Conservation (phyloP, 2,329 filamentous ascomycete species). For the Gaeumannomyces tritici region DNA sequence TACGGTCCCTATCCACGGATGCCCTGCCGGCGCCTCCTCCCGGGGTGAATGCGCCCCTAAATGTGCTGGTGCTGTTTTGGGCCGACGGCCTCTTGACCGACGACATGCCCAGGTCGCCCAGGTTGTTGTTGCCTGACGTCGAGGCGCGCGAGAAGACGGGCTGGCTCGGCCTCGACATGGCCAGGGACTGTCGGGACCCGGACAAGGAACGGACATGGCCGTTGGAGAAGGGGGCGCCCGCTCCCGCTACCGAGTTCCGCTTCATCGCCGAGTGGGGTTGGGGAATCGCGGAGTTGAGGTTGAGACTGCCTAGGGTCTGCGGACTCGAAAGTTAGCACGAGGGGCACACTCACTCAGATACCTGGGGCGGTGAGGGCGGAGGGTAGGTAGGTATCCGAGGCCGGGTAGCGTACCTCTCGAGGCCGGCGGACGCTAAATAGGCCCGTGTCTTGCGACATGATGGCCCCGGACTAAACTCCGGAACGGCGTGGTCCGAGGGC, state of each 20-base stretch:
- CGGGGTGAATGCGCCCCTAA: slow-evolving; percentile 60
- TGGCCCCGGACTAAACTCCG: slow-evolving; percentile 14
- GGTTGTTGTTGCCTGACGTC: slow-evolving; percentile 74
- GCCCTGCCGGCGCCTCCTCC: slow-evolving; percentile 26
- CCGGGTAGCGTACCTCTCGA: slow-evolving; percentile 58
- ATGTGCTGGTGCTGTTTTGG: slow-evolving; percentile 51
- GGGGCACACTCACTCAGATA: no score
- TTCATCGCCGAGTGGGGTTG: slow-evolving; percentile 92
- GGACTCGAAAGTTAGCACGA: neutral
- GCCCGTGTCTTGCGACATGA: slow-evolving; percentile 79
- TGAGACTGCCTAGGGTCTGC: slow-evolving; percentile 80
- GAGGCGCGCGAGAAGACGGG: slow-evolving; percentile 80
- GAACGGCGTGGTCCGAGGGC: neutral
- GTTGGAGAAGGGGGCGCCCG: slow-evolving; percentile 52
- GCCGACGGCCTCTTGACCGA: slow-evolving; percentile 78
- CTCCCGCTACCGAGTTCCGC: slow-evolving; percentile 68
- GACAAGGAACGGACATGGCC: slow-evolving; percentile 77
- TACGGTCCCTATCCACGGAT: slow-evolving; percentile 42
- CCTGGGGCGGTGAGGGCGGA: neutral
- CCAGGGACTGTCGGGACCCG: slow-evolving; percentile 76
- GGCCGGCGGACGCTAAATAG: slow-evolving; percentile 87
- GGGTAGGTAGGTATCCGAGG: neutral
- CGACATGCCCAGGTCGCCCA: slow-evolving; percentile 65
- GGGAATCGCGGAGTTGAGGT: slow-evolving; percentile 74
- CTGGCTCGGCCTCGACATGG: slow-evolving; percentile 72